A percentile compares a stretch with the other conserved stretches of the same genome.
phyloP scores from a whole-genome alignment of 2,329 filamentous ascomycete genomes.

The Cadophora sp. region DNA sequence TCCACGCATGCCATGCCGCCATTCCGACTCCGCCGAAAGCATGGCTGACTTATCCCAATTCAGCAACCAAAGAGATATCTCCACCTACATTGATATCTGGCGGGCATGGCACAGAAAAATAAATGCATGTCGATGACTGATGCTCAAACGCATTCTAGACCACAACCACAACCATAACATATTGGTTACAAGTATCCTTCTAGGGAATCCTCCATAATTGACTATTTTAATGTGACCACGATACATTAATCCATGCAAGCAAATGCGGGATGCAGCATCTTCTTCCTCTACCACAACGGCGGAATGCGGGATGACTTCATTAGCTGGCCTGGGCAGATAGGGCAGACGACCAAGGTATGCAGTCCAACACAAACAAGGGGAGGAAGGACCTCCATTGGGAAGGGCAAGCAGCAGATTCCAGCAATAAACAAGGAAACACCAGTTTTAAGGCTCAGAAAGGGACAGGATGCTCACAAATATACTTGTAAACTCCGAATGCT shows the following conservation, averaged over 20 bases:
- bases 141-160: background rate
- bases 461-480: background rate
- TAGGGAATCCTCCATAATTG: background rate
- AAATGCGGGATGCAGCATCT: background rate
- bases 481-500: background rate
- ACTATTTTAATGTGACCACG: background rate
- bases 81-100: background rate
- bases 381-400: background rate
- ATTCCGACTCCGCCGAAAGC: background rate
- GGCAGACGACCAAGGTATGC: background rate
- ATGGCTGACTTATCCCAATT: background rate
- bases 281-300: background rate
- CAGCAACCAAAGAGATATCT: background rate
- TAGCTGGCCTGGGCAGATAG: background rate
- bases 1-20: background rate
- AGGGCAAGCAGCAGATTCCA: background rate
- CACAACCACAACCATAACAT: background rate
- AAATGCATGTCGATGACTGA: constrained; percentile 8
- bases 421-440: background rate
- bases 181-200: background rate
- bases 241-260: background rate
- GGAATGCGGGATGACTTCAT: constrained; percentile 16
- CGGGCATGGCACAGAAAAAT: background rate
- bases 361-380: constrained; percentile 4
- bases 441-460: background rate